Conservation (phyloP, 2,329 filamentous ascomycete genomes). For the Aureobasidium sp. region DNA sequence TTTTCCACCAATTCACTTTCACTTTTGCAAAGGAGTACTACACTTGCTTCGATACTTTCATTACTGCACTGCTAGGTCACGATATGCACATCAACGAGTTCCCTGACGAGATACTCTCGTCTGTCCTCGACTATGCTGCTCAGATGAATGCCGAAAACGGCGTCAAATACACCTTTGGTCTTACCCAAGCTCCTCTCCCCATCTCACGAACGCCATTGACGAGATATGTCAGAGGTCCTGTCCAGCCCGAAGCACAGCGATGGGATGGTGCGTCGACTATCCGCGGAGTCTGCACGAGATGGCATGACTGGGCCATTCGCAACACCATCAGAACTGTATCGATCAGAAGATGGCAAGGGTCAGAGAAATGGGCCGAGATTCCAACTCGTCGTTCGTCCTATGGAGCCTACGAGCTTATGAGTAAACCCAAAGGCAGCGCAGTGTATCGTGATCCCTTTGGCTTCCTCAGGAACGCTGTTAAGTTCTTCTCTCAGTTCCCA, state of each 20-base stretch:
- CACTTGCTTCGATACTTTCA: neutral
- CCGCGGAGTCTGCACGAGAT: slow-evolving; percentile 41
- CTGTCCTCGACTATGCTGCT: slow-evolving; percentile 43
- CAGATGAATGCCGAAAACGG: slow-evolving; percentile 40
- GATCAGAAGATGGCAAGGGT: slow-evolving; percentile 45
- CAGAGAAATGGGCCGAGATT: slow-evolving; percentile 44
- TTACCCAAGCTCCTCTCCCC: slow-evolving; percentile 42
- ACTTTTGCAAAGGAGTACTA: neutral
- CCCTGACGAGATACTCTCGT: slow-evolving; percentile 44
- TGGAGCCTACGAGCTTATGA: slow-evolving; percentile 41
- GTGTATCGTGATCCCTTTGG: slow-evolving; percentile 47
- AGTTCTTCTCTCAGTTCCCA: slow-evolving; percentile 38
- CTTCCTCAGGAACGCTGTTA: slow-evolving; percentile 40
- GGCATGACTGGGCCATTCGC: slow-evolving; percentile 46
- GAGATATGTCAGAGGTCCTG: slow-evolving; percentile 44
- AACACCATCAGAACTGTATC: slow-evolving; percentile 45
- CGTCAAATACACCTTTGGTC: slow-evolving; percentile 44
- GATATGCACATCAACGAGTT: slow-evolving; percentile 38
- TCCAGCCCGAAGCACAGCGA: slow-evolving; percentile 42
- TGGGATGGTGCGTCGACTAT: slow-evolving; percentile 44
- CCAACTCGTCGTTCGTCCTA: slow-evolving; percentile 35
- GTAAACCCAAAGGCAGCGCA: slow-evolving; percentile 37
- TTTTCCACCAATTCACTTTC: neutral
- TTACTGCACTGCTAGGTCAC: neutral
- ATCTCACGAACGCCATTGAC: slow-evolving; percentile 37